These are phyloP conservation scores for Penicillium vulpinum DNA, from an alignment of 2,329 filamentous ascomycete species.

Conservation along the genomic window DNA sequence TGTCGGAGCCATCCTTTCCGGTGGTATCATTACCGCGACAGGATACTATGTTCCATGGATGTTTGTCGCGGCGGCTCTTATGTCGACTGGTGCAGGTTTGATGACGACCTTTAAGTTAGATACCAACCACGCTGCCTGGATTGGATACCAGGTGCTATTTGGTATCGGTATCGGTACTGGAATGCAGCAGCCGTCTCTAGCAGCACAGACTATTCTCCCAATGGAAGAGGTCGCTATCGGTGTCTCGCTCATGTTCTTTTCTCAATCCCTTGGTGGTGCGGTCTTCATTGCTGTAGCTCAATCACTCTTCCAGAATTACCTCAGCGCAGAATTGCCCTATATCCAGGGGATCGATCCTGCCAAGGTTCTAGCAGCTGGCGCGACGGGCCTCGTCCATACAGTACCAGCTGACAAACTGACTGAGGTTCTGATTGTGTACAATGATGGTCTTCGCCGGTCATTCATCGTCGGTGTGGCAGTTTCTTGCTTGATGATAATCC, in stretches of 20 bases:
- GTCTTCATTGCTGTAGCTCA: slow-evolving; percentile 20
- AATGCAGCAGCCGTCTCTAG: slow-evolving; percentile 19
- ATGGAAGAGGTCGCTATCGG: slow-evolving; percentile 18
- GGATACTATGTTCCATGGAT: slow-evolving; percentile 46
- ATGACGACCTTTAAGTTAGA: slow-evolving; percentile 17
- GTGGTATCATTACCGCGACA: slow-evolving; percentile 33
- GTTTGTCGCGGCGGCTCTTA: slow-evolving; percentile 24
- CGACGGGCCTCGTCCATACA: slow-evolving; percentile 8
- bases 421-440: slow-evolving; percentile 16
- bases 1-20: slow-evolving; percentile 36
- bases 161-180: slow-evolving; percentile 19
- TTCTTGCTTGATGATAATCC: slow-evolving; percentile 10
- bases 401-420: slow-evolving; percentile 13
- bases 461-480: slow-evolving; percentile 17
- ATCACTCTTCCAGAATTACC: slow-evolving; percentile 17
- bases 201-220: slow-evolving; percentile 16
- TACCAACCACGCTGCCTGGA: slow-evolving; percentile 17
- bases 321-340: slow-evolving; percentile 8
- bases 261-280: slow-evolving; percentile 20
- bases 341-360: slow-evolving; percentile 13
- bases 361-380: slow-evolving; percentile 12
- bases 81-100: slow-evolving; percentile 17
- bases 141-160: slow-evolving; percentile 22
- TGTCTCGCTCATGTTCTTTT: slow-evolving; percentile 19
- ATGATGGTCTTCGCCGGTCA: slow-evolving; percentile 12